phyloP scores from a whole-genome alignment of 2,329 filamentous ascomycete genomes.

The Cladorrhinum sp. region DNA sequence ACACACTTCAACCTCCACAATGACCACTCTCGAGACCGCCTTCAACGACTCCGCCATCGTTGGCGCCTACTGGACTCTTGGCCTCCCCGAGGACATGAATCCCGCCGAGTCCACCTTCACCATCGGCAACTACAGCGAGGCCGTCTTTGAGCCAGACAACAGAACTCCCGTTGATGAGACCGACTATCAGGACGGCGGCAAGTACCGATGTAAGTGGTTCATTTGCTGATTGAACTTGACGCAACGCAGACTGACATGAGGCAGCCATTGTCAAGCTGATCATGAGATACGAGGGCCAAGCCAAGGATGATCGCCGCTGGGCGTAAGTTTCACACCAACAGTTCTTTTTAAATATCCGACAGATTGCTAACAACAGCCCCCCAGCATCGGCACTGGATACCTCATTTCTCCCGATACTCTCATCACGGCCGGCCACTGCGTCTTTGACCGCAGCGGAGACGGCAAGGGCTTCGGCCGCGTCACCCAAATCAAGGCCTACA shows the following conservation, averaged over 20 bases:
- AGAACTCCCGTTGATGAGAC: background rate
- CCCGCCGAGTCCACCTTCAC: constrained; percentile 8
- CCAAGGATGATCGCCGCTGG: background rate
- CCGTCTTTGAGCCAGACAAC: background rate
- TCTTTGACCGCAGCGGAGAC: background rate
- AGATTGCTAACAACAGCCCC: no score
- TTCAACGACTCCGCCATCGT: background rate
- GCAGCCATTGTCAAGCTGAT: constrained; percentile 3
- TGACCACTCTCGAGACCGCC: background rate
- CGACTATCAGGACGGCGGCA: constrained; percentile 8
- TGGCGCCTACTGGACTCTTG: constrained; percentile 5
- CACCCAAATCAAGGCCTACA: constrained; percentile 30
- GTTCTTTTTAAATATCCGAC: no score
- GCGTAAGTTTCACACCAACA: background rate
- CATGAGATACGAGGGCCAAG: constrained; percentile 2
- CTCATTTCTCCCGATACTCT: background rate
- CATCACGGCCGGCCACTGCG: constrained; percentile 6
- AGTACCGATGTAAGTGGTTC: constrained; percentile 1
- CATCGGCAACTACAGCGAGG: constrained; percentile 2
- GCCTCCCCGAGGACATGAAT: background rate
- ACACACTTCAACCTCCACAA: background rate
- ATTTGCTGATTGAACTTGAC: no score
- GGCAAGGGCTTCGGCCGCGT: background rate
- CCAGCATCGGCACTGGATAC: constrained; percentile 1
- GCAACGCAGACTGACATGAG: background rate